These are phyloP conservation scores for Reutealis trisperma DNA, from an alignment of 345 rosid species.

Conservation along the genomic window DNA sequence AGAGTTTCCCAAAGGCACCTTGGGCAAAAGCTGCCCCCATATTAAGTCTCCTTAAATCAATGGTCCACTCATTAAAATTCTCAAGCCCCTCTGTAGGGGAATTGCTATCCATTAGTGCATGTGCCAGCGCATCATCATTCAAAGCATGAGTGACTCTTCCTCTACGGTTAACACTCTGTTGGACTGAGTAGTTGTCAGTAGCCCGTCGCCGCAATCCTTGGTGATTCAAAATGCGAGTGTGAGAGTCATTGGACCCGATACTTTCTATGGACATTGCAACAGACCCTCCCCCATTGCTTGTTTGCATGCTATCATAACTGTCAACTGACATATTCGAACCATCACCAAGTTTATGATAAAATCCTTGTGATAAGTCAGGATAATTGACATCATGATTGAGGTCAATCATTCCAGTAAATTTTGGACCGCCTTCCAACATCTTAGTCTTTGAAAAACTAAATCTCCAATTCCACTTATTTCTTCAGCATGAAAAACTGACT, in stretches of 20 bases:
- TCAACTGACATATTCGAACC: slow-evolving; percentile 50
- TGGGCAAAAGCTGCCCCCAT: slow-evolving; percentile 37
- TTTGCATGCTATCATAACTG: slow-evolving; percentile 46
- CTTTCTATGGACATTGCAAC: slow-evolving; percentile 44
- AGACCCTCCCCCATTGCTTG: slow-evolving; percentile 52
- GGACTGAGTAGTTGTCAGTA: slow-evolving; percentile 20
- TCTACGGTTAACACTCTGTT: slow-evolving; percentile 24
- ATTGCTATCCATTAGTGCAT: slow-evolving; percentile 25
- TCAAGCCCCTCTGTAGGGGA: slow-evolving; percentile 28
- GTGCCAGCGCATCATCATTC: slow-evolving; percentile 29
- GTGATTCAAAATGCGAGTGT: slow-evolving; percentile 48
- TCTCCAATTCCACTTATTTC: background rate
- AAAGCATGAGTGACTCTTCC: slow-evolving; percentile 29
- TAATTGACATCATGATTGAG: slow-evolving; percentile 30
- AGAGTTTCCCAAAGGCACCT: slow-evolving; percentile 35
- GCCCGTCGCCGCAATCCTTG: slow-evolving; percentile 37
- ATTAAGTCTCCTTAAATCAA: slow-evolving; percentile 35
- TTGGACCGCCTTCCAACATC: slow-evolving; percentile 48
- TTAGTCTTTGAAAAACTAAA: background rate
- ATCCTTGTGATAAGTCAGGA: slow-evolving; percentile 44
- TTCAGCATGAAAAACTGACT: slow-evolving; percentile 25
- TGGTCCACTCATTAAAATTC: slow-evolving; percentile 34
- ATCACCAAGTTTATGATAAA: slow-evolving; percentile 35
- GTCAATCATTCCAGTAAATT: slow-evolving; percentile 41
- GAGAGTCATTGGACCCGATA: slow-evolving; percentile 47